Evolutionary conservation across 352 stramenopile genomes (phyloP).

Genomic region (Globisporangium splendens): DNA sequence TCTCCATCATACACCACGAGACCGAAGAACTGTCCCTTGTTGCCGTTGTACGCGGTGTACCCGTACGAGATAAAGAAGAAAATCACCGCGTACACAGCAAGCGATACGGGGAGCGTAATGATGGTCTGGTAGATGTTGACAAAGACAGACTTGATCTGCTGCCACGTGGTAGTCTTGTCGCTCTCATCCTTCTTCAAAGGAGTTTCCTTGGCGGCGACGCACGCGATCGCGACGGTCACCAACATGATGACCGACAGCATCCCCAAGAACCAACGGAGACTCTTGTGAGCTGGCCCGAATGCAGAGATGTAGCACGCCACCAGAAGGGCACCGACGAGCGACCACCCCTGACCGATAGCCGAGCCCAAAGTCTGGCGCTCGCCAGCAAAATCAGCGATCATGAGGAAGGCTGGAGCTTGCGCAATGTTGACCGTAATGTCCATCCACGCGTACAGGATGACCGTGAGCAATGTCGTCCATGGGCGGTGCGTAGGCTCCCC

Average conservation of each 20-base stretch:
- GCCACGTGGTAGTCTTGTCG: slow-evolving; percentile 13
- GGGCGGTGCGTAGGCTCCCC: slow-evolving; percentile 10
- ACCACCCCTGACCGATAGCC: slow-evolving; percentile 60
- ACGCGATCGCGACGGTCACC: slow-evolving; percentile 45
- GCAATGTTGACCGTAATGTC: slow-evolving; percentile 80
- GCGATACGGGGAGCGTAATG: slow-evolving; percentile 28
- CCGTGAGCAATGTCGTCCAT: slow-evolving; percentile 55
- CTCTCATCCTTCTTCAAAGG: slow-evolving; percentile 16
- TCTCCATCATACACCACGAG: slow-evolving; percentile 42
- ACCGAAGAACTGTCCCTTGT: slow-evolving; percentile 63
- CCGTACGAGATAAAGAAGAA: slow-evolving; percentile 51
- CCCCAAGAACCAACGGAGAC: slow-evolving; percentile 58
- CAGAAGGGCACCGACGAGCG: slow-evolving; percentile 54
- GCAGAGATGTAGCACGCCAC: slow-evolving; percentile 73
- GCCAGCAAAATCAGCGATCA: slow-evolving; percentile 75
- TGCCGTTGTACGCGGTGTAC: slow-evolving; percentile 52
- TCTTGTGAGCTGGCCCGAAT: slow-evolving; percentile 64
- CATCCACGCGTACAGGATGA: slow-evolving; percentile 83
- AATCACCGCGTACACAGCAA: slow-evolving; percentile 48
- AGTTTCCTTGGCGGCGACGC: slow-evolving; percentile 49
- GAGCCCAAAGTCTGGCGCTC: slow-evolving; percentile 62
- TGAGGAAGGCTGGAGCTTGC: slow-evolving; percentile 61
- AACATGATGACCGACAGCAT: slow-evolving; percentile 73
- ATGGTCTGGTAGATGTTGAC: slow-evolving; percentile 40
- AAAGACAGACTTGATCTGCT: slow-evolving; percentile 35